Evolutionary conservation across 2,329 filamentous ascomycete species (phyloP), one percentile per base, ranked within the genome.

Genomic region (Ophiostoma pallidulum): DNA sequence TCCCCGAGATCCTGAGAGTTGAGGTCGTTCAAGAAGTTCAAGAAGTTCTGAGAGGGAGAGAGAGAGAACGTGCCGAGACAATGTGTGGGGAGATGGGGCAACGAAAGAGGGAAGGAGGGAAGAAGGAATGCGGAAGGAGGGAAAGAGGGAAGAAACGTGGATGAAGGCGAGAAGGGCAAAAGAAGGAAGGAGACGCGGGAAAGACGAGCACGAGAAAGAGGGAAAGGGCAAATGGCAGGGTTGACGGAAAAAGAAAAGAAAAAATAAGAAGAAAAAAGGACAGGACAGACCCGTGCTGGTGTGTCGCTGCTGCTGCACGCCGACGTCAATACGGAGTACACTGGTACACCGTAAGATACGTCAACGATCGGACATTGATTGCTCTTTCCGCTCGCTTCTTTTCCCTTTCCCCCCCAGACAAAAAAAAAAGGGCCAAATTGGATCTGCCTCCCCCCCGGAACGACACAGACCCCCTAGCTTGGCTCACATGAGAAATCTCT

Each of bases 361-460:
- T n/a, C n/a, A n/a, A n/a, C n/a, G n/a, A n/a, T n/a, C n/a, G n/a
- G n/a, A n/a, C n/a, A n/a, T n/a, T n/a, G n/a, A n/a, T n/a, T n/a
- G n/a, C n/a, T n/a, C n/a, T n/a, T n/a, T n/a, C n/a, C n/a, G n/a
- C n/a, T n/a, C n/a, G n/a, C n/a, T n/a, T n/a, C n/a, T n/a, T n/a
- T n/a, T n/a, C n/a, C n/a, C n/a, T n/a, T n/a, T n/a, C 31, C 35
- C 41, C 41, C 41, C 41, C 41, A 22, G 41, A 44, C 32, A 44
- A 22, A 8, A 26, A n/a, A 32, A n/a, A n/a, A n/a, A n/a, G n/a
- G n/a, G n/a, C n/a, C n/a, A n/a, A n/a, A n/a, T n/a, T 44, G 20
- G 41, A 44, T 44, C 41, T 36, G 32, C n/a, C n/a, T n/a, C n/a
- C n/a, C n/a, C n/a, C n/a, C n/a, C n/a, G n/a, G n/a, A n/a, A n/a